phyloP scores from a whole-genome alignment of 495 filamentous ascomycete species.

The Oidiodendron maius region DNA sequence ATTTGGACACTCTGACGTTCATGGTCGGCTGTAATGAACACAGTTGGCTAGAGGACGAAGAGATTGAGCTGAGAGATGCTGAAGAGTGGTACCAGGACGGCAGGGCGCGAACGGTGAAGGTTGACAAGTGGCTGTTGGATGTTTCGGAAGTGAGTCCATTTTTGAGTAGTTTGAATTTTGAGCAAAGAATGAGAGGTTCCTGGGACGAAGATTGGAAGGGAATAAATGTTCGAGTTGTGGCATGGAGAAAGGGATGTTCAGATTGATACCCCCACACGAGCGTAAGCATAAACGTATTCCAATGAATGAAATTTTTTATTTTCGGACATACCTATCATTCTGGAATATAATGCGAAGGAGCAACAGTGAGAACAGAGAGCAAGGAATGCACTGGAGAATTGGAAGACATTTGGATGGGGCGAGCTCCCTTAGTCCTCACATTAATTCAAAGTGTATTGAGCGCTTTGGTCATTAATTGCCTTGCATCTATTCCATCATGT shows the following conservation, averaged over 20 bases:
- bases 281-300: not conserved
- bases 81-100: constrained; percentile 7
- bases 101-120: not conserved
- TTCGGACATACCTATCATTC: too few relatives aligned
- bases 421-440: too few relatives aligned
- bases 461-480: not conserved
- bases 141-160: not conserved
- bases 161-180: not conserved
- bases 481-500: not conserved
- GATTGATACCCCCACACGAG: not conserved
- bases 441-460: not conserved
- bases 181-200: not conserved
- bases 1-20: constrained; percentile 2
- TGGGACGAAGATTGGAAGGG: not conserved
- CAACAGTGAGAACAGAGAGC: too few relatives aligned
- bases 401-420: too few relatives aligned
- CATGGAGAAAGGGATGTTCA: not conserved
- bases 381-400: too few relatives aligned
- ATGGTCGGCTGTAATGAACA: constrained; percentile 2
- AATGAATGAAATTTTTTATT: too few relatives aligned
- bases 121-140: not conserved
- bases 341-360: too few relatives aligned
- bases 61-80: not conserved
- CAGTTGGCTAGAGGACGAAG: not conserved
- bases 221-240: constrained; percentile 1